Evolutionary conservation across 1,284 basidiomycete genomes (phyloP), one percentile per base, ranked within the genome.

Genomic region (Cryptococcus depauperatus): DNA sequence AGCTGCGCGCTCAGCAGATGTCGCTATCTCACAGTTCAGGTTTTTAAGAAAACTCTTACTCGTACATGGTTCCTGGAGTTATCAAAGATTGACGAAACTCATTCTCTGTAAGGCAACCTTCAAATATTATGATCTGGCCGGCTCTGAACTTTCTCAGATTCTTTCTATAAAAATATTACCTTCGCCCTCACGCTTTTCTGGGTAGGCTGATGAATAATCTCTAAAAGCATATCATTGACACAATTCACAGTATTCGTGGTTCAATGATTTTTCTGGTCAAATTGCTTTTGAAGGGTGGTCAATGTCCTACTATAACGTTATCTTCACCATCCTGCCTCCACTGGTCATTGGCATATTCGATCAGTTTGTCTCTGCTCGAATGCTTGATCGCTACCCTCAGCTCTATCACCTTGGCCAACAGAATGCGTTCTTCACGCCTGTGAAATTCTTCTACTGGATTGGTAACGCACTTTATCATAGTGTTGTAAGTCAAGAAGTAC

Each of bases 221-320:
- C 11, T 16, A 4, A 5, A 35, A 13, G 26, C 6, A 22, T 23
- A 21, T 11, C 38, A 19, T 22, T 33, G 14, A 23, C 26, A 22
- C 38, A 22, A 10, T 38, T 16, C 19, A 4, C 51, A 92, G 93
- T 98, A 83, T 70, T 96, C 95, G 33, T 92, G 95, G 77, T 85
- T 91, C 77, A 96, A 95, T 76, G 93, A 91, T 63, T 98, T 97
- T 73, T 97, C 92, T 2, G 95, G 93, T 18, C 93, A 98, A 71
- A 92, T 97, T 54, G 85, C 90, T 39, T 95, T 92, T 68, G 95
- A 98, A 73, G 95, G 90, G 18, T 98, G 95, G 95, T 95, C 93
- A 5, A 80, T 98, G 61, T 93, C 88, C 0, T 76, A 88, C 58
- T 91, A 90, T 74, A 92, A 92, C 64, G 87, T 96, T 57, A 70